Conservation (phyloP, 345 rosid genomes). For the Populus euphratica region DNA sequence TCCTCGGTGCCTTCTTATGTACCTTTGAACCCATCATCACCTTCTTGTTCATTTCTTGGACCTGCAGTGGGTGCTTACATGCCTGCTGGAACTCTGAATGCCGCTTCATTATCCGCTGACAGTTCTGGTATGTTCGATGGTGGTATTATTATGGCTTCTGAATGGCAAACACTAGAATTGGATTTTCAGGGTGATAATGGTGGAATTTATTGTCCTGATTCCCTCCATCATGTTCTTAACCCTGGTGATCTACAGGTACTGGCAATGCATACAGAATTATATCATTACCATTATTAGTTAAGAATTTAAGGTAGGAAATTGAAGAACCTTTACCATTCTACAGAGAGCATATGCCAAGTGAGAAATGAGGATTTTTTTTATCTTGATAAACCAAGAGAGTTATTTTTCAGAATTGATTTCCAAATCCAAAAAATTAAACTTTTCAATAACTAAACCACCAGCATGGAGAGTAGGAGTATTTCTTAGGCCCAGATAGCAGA, state of each 20-base stretch:
- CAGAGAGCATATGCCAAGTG: neutral
- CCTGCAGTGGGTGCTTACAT: slow-evolving; percentile 41
- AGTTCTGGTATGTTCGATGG: slow-evolving; percentile 38
- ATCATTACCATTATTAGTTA: neutral
- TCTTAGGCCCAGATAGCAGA: neutral
- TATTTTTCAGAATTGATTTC: neutral
- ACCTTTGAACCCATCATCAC: slow-evolving; percentile 53
- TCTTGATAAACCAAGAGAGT: no score
- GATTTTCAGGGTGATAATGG: slow-evolving; percentile 65
- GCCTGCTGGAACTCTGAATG: slow-evolving; percentile 35
- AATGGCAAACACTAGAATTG: slow-evolving; percentile 45
- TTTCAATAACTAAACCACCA: neutral
- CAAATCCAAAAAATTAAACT: neutral
- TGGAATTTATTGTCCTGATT: slow-evolving; percentile 55
- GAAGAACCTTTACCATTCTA: neutral
- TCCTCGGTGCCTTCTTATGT: slow-evolving; percentile 65
- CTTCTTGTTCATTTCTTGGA: slow-evolving; percentile 47
- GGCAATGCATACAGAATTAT: neutral
- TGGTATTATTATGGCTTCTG: slow-evolving; percentile 39
- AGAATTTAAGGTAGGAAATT: neutral
- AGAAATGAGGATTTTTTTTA: neutral
- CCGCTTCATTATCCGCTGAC: slow-evolving; percentile 42
- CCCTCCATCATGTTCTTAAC: slow-evolving; percentile 42
- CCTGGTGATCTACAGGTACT: slow-evolving; percentile 68
- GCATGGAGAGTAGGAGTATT: neutral